phyloP scores from a whole-genome alignment of 2,329 filamentous ascomycete genomes.

The Monosporascus cannonballus region DNA sequence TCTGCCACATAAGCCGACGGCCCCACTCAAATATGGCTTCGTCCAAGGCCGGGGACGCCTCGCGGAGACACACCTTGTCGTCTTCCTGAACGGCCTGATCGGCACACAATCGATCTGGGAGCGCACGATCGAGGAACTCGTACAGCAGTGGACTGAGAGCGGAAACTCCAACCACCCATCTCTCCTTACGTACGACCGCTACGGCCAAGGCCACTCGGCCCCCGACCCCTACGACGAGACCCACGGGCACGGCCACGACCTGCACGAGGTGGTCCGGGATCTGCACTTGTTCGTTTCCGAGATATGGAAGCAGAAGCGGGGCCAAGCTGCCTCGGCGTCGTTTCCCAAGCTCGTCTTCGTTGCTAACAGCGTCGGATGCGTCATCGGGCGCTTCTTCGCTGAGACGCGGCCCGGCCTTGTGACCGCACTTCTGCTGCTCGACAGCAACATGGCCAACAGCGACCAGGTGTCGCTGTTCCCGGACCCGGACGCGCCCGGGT shows the following conservation, averaged over 20 bases:
- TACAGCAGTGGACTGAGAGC: conserved; percentile 4
- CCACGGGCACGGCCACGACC: conserved; percentile 41
- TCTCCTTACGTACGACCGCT: conserved; percentile 52
- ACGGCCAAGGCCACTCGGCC: conserved; percentile 45
- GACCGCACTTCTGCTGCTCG: conserved; percentile 43
- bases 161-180: conserved; percentile 2
- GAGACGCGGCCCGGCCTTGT: conserved; percentile 38
- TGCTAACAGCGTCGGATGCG: conserved; percentile 47
- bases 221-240: conserved; percentile 40
- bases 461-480: conserved; percentile 51
- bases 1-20: conserved; percentile 14
- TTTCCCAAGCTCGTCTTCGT: conserved; percentile 38
- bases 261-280: conserved; percentile 34
- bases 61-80: conserved; percentile 11
- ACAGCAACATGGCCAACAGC: conserved; percentile 52
- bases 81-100: conserved; percentile 24
- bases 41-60: conserved; percentile 10
- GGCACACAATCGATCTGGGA: conserved; percentile 19
- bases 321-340: neutral
- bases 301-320: conserved; percentile 25
- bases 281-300: conserved; percentile 37
- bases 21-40: conserved; percentile 11
- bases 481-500: conserved; percentile 42
- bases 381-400: conserved; percentile 46
- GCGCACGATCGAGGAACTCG: conserved; percentile 10